phyloP scores from a whole-genome alignment of 768 basidiomycete species.

The Lentinus tigrinus region DNA sequence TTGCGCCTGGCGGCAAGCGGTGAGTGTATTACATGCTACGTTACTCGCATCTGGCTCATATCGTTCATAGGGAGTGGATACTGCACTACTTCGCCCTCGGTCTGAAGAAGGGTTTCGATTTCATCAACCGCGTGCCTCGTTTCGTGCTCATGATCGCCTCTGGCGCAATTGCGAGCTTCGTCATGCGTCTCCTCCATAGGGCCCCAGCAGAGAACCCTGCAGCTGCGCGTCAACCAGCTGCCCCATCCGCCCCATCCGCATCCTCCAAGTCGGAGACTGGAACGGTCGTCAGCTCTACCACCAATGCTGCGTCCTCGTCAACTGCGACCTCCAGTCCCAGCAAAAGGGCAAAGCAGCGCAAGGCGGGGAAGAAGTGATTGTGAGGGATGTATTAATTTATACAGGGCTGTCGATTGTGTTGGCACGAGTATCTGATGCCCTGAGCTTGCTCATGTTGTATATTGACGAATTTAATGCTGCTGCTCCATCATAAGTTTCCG shows the following conservation, averaged over 20 bases:
- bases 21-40: conserved; percentile 30
- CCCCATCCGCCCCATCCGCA: background rate
- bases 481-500: background rate
- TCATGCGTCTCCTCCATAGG: conserved; percentile 64
- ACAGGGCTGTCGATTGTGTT: background rate
- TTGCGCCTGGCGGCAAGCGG: conserved; percentile 77
- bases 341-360: conserved; percentile 32
- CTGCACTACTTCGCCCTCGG: conserved; percentile 56
- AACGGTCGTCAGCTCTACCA: conserved; percentile 4
- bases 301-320: background rate
- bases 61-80: conserved; percentile 57
- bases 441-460: background rate
- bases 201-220: background rate
- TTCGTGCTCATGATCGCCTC: conserved; percentile 69
- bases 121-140: conserved; percentile 56
- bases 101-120: conserved; percentile 52
- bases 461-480: background rate
- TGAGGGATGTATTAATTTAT: conserved; percentile 5
- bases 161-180: conserved; percentile 62
- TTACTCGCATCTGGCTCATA: background rate
- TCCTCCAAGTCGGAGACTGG: background rate
- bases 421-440: background rate
- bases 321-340: conserved; percentile 12
- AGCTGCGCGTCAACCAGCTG: background rate
- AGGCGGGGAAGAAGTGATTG: conserved; percentile 33